These are phyloP conservation scores for Kluyveromyces marxianus DNA, from an alignment of 1,139 yeast genomes.

Conservation along the genomic window DNA sequence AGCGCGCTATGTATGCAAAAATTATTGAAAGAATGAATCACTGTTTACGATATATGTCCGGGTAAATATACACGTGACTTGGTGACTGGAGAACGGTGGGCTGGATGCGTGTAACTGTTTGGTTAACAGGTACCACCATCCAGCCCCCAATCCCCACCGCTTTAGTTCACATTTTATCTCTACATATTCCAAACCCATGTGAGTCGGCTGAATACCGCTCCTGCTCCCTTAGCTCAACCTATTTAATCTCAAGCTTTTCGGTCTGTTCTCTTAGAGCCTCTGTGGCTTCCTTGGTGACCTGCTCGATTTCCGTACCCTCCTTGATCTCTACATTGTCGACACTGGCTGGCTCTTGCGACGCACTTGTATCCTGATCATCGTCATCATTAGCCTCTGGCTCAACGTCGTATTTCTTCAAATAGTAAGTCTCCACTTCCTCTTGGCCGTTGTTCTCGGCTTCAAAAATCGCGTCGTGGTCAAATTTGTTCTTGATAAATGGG, in stretches of 20 bases:
- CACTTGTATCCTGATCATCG: conserved; percentile 24
- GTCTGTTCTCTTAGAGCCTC: conserved; percentile 24
- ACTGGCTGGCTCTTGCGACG: conserved; percentile 9
- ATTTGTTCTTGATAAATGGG: conserved; percentile 65
- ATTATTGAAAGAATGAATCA: too few species aligned
- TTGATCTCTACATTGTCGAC: conserved; percentile 28
- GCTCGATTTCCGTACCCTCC: conserved; percentile 37
- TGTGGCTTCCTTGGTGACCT: conserved; percentile 35
- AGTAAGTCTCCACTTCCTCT: conserved; percentile 61
- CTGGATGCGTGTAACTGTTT: too few species aligned
- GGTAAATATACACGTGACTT: too few species aligned
- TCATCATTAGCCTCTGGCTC: conserved; percentile 43
- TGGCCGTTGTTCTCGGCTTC: conserved; percentile 78
- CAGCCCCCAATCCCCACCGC: too few species aligned
- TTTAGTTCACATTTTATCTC: too few species aligned
- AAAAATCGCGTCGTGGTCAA: conserved; percentile 76
- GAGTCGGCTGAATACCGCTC: too few species aligned
- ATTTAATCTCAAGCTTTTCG: conserved; percentile 13
- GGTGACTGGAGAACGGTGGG: too few species aligned
- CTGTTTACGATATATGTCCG: too few species aligned
- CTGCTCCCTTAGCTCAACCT: too few species aligned
- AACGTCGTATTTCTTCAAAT: conserved; percentile 62
- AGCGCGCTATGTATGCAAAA: too few species aligned
- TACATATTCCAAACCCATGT: too few species aligned
- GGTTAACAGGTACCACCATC: too few species aligned